These are phyloP conservation scores for Paspalum notatum DNA, from an alignment of 176 grass and related monocot species.

Conservation along the genomic window DNA sequence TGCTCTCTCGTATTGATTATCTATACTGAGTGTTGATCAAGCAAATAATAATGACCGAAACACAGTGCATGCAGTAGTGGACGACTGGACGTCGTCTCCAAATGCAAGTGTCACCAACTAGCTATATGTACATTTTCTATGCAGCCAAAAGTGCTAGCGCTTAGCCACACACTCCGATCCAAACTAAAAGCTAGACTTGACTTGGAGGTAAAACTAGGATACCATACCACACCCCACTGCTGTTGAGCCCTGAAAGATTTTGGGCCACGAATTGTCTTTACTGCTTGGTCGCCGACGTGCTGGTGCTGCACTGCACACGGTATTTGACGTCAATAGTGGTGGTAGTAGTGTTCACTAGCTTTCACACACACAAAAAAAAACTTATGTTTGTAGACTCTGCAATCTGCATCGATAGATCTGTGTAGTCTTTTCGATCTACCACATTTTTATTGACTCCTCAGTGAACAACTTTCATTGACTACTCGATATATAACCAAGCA, in stretches of 20 bases:
- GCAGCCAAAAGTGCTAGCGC: too few relatives aligned
- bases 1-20: too few relatives aligned
- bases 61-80: too few relatives aligned
- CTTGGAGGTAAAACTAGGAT: too few relatives aligned
- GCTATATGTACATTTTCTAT: too few relatives aligned
- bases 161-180: too few relatives aligned
- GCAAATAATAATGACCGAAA: not conserved
- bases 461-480: not conserved
- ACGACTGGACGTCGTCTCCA: too few relatives aligned
- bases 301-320: too few relatives aligned
- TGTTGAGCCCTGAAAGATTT: not conserved
- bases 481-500: not conserved
- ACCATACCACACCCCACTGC: too few relatives aligned
- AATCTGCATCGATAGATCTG: not conserved
- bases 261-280: slow-evolving; percentile 13
- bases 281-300: slow-evolving; percentile 36
- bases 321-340: slow-evolving; percentile 4
- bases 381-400: not conserved
- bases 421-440: not conserved
- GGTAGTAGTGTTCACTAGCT: slow-evolving; percentile 1
- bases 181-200: too few relatives aligned
- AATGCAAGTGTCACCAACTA: too few relatives aligned
- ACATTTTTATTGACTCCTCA: not conserved
- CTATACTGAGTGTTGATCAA: not conserved
- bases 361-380: slow-evolving; percentile 3